Base-by-base conservation (phyloP, 352 stramenopile species). In the Phytophthora cactorum region DNA sequence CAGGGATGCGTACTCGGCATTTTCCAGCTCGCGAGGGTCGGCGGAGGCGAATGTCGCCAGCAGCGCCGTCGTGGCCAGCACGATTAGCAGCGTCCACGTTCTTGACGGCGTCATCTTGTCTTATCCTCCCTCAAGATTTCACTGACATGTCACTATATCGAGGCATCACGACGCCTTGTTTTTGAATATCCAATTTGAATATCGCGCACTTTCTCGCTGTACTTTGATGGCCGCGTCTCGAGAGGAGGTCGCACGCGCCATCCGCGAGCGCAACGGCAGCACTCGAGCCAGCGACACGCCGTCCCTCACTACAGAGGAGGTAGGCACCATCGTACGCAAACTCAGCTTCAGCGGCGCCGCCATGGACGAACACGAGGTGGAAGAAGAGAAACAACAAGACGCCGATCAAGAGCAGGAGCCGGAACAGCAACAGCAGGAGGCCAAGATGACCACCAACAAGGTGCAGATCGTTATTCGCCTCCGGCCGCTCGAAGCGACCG, bases 391-490 rank as follows among this genome's bases (percentile, higher is more conserved):
- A 36, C 27, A n/a, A 5, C 59, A 46, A 29, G 4, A 14, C 1
- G 7, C 31, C n/a, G 11, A 32, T 8, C 29, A 55, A 46, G 41
- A 50, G 22, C 7, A 59, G 2, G 39, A 64, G 36, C 39, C 52
- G 65, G 14, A 58, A 34, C n/a, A 57, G 17, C 29, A 44, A 63
- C 70, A 68, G 53, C 72, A 63, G 34, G 15, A 51, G 1, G 14
- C 11, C n/a, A 44, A 66, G 59, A 67, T 53, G 39, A 38, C 56
- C 14, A 39, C 31, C 11, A 50, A 61, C 11, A 68, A 75, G 11
- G 75, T 85, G 27, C 72, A 91, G 71, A 87, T 91, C 45, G 80
- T 88, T 44, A 92, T 92, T 53, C 84, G 84, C 47, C 76, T 92
- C n/a, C 77, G 84, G 10, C 84, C 84, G 44, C 70, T 81, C 14